These are phyloP conservation scores for Psidium friedrichsthalianum DNA, from an alignment of 345 rosid species.

Conservation along the genomic window DNA sequence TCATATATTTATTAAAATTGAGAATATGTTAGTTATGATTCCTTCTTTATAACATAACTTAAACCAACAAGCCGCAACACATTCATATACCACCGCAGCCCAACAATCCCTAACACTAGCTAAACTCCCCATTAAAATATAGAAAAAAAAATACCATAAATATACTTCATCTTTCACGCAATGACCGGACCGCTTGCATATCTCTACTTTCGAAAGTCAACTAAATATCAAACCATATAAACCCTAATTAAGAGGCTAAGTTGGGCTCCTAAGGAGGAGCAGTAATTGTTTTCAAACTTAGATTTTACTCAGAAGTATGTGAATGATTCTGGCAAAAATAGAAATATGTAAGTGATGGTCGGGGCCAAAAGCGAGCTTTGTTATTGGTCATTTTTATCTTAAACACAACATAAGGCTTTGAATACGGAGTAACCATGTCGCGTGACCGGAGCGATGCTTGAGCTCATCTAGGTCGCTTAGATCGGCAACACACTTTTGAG, in stretches of 20 bases:
- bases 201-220: background rate
- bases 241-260: background rate
- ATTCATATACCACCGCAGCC: background rate
- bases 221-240: background rate
- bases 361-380: accelerated
- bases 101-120: background rate
- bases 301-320: background rate
- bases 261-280: background rate
- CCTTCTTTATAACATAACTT: background rate
- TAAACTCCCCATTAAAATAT: background rate
- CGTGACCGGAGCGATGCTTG: background rate
- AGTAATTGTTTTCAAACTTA: background rate
- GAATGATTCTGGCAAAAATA: background rate
- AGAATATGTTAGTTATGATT: background rate
- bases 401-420: background rate
- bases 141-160: background rate
- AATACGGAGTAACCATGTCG: background rate
- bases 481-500: background rate
- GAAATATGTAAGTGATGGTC: background rate
- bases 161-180: background rate
- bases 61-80: accelerated
- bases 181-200: background rate
- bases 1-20: background rate
- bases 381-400: background rate
- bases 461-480: background rate